Percentiles rank a stretch among this genome's conserved stretches.
phyloP scores from a whole-genome alignment of 805 yeast genomes.

The Naumovozyma baii region DNA sequence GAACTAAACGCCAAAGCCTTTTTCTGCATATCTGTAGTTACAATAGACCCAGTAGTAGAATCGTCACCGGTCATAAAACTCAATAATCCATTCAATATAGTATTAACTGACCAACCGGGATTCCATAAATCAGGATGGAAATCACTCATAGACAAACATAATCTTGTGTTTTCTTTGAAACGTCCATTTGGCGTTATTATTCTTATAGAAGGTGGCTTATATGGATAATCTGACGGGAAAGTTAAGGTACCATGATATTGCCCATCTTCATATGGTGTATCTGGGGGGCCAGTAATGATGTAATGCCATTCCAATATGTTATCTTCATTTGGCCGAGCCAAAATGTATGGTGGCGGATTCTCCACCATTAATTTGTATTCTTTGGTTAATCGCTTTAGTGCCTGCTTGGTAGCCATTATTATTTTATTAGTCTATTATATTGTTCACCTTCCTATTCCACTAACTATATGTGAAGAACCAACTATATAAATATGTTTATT shows the following conservation, averaged over 20 bases:
- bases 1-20: slow-evolving; percentile 49
- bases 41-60: slow-evolving; percentile 72
- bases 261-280: slow-evolving; percentile 77
- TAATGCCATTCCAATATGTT: slow-evolving; percentile 93
- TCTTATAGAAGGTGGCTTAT: slow-evolving; percentile 81
- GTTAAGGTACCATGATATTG: slow-evolving; percentile 83
- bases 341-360: slow-evolving; percentile 76
- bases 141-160: slow-evolving; percentile 89
- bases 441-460: too few species aligned
- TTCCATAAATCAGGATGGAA: slow-evolving; percentile 94
- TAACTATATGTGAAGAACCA: too few species aligned
- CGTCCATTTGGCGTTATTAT: slow-evolving; percentile 89
- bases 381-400: slow-evolving; percentile 48
- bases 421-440: background rate
- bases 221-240: slow-evolving; percentile 81
- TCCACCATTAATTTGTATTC: slow-evolving; percentile 72
- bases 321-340: slow-evolving; percentile 77
- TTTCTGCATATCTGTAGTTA: slow-evolving; percentile 51
- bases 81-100: slow-evolving; percentile 75
- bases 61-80: slow-evolving; percentile 91
- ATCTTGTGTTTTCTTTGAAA: slow-evolving; percentile 67
- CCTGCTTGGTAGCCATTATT: slow-evolving; percentile 37
- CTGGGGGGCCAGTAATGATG: slow-evolving; percentile 83
- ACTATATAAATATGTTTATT: too few species aligned
- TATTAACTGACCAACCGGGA: slow-evolving; percentile 91